These are phyloP conservation scores for Strobilomyces confusus DNA, from an alignment of 768 basidiomycete genomes.

Conservation along the genomic window DNA sequence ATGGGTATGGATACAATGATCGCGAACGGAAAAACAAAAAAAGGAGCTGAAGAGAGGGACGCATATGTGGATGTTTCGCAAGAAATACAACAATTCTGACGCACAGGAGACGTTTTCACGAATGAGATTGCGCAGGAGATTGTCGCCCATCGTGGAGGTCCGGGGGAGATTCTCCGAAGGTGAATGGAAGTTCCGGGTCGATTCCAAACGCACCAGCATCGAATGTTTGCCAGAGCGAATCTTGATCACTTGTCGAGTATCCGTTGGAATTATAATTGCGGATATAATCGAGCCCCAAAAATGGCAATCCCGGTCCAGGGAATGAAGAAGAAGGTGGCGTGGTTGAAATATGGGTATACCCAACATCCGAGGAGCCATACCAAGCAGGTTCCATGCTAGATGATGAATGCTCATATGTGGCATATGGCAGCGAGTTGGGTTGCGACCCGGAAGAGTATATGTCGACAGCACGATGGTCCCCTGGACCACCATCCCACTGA, in stretches of 20 bases:
- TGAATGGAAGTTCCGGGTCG: constrained; percentile 77
- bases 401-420: constrained; percentile 42
- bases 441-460: constrained; percentile 41
- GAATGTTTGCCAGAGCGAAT: constrained; percentile 54
- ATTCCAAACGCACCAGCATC: constrained; percentile 71
- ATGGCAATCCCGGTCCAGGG: constrained; percentile 72
- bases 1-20: constrained; percentile 32
- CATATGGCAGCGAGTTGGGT: constrained; percentile 35
- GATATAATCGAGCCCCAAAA: constrained; percentile 80
- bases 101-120: constrained; percentile 9
- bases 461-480: constrained; percentile 38
- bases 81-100: constrained; percentile 5
- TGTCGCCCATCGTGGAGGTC: constrained; percentile 30
- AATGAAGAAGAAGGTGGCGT: constrained; percentile 64
- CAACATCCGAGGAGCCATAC: constrained; percentile 36
- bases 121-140: constrained; percentile 23
- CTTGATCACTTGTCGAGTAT: constrained; percentile 35
- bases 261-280: constrained; percentile 64
- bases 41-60: background rate
- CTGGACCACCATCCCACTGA: constrained; percentile 45
- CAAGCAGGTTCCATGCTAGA: constrained; percentile 39
- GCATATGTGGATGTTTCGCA: constrained; percentile 11
- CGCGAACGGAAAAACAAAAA: constrained; percentile 6
- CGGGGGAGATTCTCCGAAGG: constrained; percentile 36
- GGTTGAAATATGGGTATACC: constrained; percentile 45